Evolutionary conservation across 768 basidiomycete species (phyloP), one percentile per base, ranked within the genome.

Genomic region (Sporobolomyces phaffii): DNA sequence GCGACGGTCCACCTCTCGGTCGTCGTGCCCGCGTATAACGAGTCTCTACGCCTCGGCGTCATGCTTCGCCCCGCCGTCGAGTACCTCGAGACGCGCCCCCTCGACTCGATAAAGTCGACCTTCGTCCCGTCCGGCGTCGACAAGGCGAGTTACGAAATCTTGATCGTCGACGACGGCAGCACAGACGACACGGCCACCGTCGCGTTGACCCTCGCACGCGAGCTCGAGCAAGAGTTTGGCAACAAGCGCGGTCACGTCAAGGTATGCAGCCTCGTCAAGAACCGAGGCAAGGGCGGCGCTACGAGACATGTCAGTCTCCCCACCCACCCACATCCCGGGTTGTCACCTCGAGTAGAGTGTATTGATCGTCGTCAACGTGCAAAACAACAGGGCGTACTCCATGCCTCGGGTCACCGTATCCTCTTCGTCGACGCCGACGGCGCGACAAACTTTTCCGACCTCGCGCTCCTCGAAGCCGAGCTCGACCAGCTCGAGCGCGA

Each of bases 381-480:
- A n/a, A n/a, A n/a, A 29, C n/a, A 33, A 10, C 68, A 78, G 77
- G 92, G 93, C 40, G 89, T 93, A 84, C 77, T 93, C 69, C 85
- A 87, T 74, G 83, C 85, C 11, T 82, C 89, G 5, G 93, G 93
- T 10, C 78, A 81, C 70, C 80, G 89, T 14, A 79, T 96, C 49
- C 79, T 98, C 58, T 91, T 96, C 84, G 93, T 87, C 47, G 93
- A 98, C 74, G 93, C 93, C 11, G 93, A 98, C 72, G 93, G 89
- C 6, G 93, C 93, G 38, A 92, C 90, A 66, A 82, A 85, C 51
- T 92, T 98, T 73, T 81, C 84, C 49, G 93, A 96, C 75, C 76
- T 97, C 24, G 88, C 90, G 71, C 74, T 80, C n/a, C 79, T 97
- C 31, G 90, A 91, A 84, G 78, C 78, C 20, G 83, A 83, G 31